Evolutionary conservation across 2,329 filamentous ascomycete species (phyloP).

Genomic region (Colletotrichum camelliae): DNA sequence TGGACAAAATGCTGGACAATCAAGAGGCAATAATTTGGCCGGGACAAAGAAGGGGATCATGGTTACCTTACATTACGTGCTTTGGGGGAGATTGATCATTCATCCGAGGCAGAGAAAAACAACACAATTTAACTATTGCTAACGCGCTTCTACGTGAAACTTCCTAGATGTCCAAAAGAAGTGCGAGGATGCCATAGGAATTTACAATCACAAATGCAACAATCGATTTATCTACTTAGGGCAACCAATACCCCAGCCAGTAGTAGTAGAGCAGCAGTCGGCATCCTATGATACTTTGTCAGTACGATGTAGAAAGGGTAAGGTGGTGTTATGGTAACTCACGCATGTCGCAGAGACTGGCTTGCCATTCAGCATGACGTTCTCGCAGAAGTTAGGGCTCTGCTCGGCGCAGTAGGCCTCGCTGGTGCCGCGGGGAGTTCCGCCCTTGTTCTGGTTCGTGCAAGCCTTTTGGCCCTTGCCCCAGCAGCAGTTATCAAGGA

Average conservation of each 20-base stretch:
- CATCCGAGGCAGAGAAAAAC: accelerated
- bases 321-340: neutral
- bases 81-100: no score
- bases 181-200: neutral
- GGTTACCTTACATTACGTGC: no score
- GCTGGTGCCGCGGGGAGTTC: neutral
- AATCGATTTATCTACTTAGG: neutral
- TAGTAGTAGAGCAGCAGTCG: neutral
- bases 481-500: constrained; percentile 2
- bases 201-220: neutral
- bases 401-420: neutral
- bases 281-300: neutral
- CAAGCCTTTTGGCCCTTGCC: neutral
- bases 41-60: no score
- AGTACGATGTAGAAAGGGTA: neutral
- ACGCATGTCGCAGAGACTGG: neutral
- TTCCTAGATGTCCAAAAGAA: neutral
- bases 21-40: no score
- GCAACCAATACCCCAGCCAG: neutral
- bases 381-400: neutral
- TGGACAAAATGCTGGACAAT: neutral
- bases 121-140: neutral
- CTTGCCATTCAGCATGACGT: neutral
- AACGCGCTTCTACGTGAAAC: neutral
- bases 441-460: neutral